phyloP scores from a whole-genome alignment of 768 basidiomycete species.

The Pseudohyphozyma bogoriensis region DNA sequence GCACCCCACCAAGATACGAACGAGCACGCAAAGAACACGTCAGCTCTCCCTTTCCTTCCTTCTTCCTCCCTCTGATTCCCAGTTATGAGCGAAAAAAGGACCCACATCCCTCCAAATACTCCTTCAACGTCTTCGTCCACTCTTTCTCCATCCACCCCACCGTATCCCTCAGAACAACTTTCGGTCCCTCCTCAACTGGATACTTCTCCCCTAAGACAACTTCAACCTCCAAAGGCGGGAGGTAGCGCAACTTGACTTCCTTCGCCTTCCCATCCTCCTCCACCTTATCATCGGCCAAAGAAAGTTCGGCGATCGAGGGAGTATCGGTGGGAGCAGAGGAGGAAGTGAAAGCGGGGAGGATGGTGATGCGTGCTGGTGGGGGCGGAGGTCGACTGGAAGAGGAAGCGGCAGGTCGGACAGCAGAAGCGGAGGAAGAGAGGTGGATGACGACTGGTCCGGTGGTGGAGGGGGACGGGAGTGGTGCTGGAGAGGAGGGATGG shows the following conservation, averaged over 20 bases:
- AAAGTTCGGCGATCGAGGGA: not conserved
- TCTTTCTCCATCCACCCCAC: not conserved
- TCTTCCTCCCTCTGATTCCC: not conserved
- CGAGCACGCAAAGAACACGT: no score
- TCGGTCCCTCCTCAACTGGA: conserved; percentile 6
- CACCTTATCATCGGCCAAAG: not conserved
- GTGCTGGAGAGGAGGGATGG: not conserved
- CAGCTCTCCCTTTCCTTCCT: not conserved
- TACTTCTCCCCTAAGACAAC: not conserved
- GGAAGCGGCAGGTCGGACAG: not conserved
- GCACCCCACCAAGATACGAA: not conserved
- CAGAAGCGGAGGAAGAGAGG: not conserved
- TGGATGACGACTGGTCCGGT: not conserved
- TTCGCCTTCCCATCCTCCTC: not conserved
- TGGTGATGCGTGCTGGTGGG: not conserved
- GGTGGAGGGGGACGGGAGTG: not conserved
- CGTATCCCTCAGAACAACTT: not conserved
- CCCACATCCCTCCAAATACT: not conserved
- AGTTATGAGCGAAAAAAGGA: not conserved
- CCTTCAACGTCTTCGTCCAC: not conserved
- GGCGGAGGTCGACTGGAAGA: not conserved
- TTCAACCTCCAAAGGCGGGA: conserved; percentile 6
- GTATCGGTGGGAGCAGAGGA: not conserved
- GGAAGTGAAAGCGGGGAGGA: not conserved
- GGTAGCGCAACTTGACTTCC: conserved; percentile 1